Conservation (phyloP, 257 asterid genomes). For the Solanum gracilifrons region DNA sequence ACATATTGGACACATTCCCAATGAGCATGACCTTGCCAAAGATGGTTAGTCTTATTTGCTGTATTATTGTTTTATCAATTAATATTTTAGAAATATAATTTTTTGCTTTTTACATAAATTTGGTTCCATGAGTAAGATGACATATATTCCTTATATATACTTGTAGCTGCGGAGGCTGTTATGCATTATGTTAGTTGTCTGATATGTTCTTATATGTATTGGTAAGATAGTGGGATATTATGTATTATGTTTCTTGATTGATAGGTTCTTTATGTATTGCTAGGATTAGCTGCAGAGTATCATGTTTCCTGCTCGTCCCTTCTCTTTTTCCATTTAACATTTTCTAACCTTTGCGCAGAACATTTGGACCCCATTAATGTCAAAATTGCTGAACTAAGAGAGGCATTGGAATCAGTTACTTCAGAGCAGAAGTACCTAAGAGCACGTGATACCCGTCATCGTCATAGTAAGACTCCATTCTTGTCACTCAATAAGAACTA, state of each 20-base stretch:
- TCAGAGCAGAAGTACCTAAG: conserved; percentile 70
- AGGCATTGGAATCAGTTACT: conserved; percentile 68
- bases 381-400: conserved; percentile 78
- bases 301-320: background rate
- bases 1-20: conserved; percentile 80
- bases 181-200: background rate
- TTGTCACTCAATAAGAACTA: background rate
- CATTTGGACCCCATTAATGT: conserved; percentile 83
- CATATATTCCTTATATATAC: background rate
- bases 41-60: conserved; percentile 49
- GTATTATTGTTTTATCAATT: background rate
- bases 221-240: background rate
- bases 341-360: conserved; percentile 20
- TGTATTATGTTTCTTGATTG: background rate
- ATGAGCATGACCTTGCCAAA: conserved; percentile 62
- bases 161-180: background rate
- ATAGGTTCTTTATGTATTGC: background rate
- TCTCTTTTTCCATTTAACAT: background rate
- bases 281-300: background rate
- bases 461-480: conserved; percentile 46
- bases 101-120: background rate
- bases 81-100: background rate
- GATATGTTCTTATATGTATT: background rate
- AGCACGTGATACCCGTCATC: conserved; percentile 72
- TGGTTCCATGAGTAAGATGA: background rate